A percentile compares a stretch with the other conserved stretches of the same genome.
Conservation (phyloP, 2,329 filamentous ascomycete genomes). For the Penicillium sp. region DNA sequence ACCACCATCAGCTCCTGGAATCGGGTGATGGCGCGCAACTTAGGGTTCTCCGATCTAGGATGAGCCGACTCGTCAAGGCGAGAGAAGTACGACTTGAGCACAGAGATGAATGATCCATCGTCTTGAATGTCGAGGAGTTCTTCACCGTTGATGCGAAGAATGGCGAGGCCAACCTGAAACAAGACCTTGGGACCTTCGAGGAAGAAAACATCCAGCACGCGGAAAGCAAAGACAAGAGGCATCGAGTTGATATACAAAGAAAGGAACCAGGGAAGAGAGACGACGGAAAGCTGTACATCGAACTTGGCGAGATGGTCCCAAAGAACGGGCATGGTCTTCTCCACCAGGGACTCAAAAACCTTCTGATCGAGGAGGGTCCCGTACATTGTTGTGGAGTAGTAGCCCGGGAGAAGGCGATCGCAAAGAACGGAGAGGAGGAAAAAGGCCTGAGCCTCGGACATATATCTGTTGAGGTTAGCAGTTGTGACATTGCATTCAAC, state of each 20-base stretch:
- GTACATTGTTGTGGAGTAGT: conserved; percentile 99
- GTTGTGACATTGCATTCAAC: not conserved
- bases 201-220: conserved; percentile 97
- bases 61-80: conserved; percentile 94
- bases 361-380: conserved; percentile 94
- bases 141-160: conserved; percentile 94
- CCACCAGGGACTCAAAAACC: conserved; percentile 96
- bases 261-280: conserved; percentile 96
- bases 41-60: conserved; percentile 92
- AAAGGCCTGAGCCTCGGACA: conserved; percentile 95
- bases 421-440: conserved; percentile 90
- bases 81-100: conserved; percentile 92
- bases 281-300: conserved; percentile 95
- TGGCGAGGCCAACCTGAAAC: conserved; percentile 96
- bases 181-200: conserved; percentile 96
- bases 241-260: conserved; percentile 99
- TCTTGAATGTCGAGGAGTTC: conserved; percentile 90
- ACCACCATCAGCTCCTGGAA: conserved; percentile 99
- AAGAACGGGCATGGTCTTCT: conserved; percentile 96
- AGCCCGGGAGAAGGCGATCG: conserved; percentile 89
- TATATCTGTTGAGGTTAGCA: conserved; percentile 63
- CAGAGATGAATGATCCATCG: conserved; percentile 94
- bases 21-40: conserved; percentile 86
- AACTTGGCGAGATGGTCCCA: conserved; percentile 98
- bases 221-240: conserved; percentile 95